phyloP scores from a whole-genome alignment of 805 yeast genomes.

The Ogataea kodamae region DNA sequence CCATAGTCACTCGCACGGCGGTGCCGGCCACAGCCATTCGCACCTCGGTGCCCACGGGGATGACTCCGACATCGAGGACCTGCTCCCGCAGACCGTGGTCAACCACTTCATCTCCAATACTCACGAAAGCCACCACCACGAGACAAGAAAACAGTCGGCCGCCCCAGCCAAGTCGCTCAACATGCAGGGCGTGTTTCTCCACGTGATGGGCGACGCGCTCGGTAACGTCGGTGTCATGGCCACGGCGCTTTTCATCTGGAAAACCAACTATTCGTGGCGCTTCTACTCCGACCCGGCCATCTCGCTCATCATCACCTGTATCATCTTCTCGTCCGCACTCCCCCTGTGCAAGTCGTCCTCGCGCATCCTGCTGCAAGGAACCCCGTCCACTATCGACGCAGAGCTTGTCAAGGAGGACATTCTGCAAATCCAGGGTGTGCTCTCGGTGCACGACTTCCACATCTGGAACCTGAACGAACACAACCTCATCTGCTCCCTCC shows the following conservation, averaged over 20 bases:
- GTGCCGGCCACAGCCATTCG: constrained; percentile 22
- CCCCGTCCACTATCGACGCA: constrained; percentile 80
- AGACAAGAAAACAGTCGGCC: constrained; percentile 16
- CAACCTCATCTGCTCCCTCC: constrained; percentile 82
- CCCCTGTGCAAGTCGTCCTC: constrained; percentile 87
- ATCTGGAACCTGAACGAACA: constrained; percentile 94
- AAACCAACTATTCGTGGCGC: constrained; percentile 85
- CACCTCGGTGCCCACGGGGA: constrained; percentile 12
- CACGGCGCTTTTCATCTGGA: constrained; percentile 91
- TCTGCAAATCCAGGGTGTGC: constrained; percentile 63
- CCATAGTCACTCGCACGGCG: constrained; percentile 30
- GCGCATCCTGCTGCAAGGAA: constrained; percentile 85
- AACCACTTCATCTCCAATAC: constrained; percentile 8
- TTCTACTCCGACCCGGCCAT: constrained; percentile 82
- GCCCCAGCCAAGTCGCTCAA: constrained; percentile 63
- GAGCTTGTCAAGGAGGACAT: constrained; percentile 70
- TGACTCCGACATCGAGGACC: constrained; percentile 26
- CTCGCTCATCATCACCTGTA: constrained; percentile 79
- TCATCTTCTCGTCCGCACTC: constrained; percentile 86
- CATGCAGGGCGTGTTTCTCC: constrained; percentile 96
- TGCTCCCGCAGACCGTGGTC: constrained; percentile 29
- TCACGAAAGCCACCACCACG: constrained; percentile 26
- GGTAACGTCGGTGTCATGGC: constrained; percentile 92
- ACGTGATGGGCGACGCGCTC: constrained; percentile 92
- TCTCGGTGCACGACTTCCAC: constrained; percentile 91